Evolutionary conservation across 139 green algal species (phyloP).

Genomic region (Nannochloris sp.): DNA sequence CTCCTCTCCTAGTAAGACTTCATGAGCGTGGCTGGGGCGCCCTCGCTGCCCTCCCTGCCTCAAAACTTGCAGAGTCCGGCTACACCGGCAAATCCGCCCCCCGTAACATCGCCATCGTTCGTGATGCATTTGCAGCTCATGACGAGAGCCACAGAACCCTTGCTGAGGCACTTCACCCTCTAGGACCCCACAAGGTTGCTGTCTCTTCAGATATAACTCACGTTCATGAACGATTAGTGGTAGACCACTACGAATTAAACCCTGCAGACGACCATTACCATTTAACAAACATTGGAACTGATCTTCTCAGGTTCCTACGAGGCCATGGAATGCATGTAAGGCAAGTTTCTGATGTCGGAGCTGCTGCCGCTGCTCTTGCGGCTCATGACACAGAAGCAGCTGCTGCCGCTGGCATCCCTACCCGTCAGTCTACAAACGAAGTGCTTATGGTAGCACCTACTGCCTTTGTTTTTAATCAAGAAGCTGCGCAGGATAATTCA

Average conservation of each 20-base stretch:
- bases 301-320: constrained; percentile 26
- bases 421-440: constrained; percentile 68
- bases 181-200: constrained; percentile 40
- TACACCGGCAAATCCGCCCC: constrained; percentile 9
- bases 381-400: not conserved
- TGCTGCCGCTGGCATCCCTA: not conserved
- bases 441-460: constrained; percentile 94
- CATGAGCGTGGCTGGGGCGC: constrained; percentile 52
- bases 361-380: not conserved
- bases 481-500: constrained; percentile 84
- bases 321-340: constrained; percentile 21
- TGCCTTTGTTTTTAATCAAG: constrained; percentile 90
- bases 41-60: constrained; percentile 29
- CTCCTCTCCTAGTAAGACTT: constrained; percentile 47
- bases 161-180: constrained; percentile 21
- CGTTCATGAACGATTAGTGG: constrained; percentile 43
- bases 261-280: constrained; percentile 14
- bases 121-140: constrained; percentile 54
- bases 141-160: constrained; percentile 35
- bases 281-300: constrained; percentile 27
- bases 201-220: constrained; percentile 28
- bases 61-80: constrained; percentile 21
- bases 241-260: constrained; percentile 58
- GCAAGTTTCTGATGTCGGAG: constrained; percentile 25
- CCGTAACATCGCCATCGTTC: constrained; percentile 45